Conservation (phyloP, 257 asterid genomes). For the Solanum bulbocastanum region DNA sequence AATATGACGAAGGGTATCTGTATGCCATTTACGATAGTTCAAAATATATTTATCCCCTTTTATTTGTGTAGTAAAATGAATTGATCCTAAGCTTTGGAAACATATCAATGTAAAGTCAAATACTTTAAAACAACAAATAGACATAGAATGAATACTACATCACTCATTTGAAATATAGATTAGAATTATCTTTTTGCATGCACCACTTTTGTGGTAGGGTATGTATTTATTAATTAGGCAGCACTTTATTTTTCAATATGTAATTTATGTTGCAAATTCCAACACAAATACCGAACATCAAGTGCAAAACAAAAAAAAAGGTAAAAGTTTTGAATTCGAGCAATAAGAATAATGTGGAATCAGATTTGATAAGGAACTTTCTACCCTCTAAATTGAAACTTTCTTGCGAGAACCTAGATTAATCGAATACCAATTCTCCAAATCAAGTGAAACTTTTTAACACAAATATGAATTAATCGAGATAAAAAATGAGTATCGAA, state of each 20-base stretch:
- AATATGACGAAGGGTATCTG: too few species aligned
- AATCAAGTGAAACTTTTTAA: too few species aligned
- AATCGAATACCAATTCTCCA: fast-evolving
- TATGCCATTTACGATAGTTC: too few species aligned
- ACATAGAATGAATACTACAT: neutral
- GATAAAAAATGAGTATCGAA: neutral
- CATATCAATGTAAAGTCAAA: neutral
- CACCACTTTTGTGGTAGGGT: too few species aligned
- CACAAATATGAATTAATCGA: too few species aligned
- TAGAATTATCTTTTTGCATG: too few species aligned
- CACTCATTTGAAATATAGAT: too few species aligned
- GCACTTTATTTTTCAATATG: too few species aligned
- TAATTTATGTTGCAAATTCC: fast-evolving
- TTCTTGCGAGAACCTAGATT: too few species aligned
- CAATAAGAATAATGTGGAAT: neutral
- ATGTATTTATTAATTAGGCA: too few species aligned
- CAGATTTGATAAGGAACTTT: fast-evolving
- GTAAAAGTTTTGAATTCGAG: neutral
- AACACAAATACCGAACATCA: fast-evolving
- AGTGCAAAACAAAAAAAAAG: too few species aligned
- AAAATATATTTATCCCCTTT: too few species aligned
- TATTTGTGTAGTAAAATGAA: neutral
- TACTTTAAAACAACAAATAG: neutral
- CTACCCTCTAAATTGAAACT: neutral
- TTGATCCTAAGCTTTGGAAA: neutral